Conservation (phyloP, 208 protist genomes). For the Chromosphaera perkinsii region DNA sequence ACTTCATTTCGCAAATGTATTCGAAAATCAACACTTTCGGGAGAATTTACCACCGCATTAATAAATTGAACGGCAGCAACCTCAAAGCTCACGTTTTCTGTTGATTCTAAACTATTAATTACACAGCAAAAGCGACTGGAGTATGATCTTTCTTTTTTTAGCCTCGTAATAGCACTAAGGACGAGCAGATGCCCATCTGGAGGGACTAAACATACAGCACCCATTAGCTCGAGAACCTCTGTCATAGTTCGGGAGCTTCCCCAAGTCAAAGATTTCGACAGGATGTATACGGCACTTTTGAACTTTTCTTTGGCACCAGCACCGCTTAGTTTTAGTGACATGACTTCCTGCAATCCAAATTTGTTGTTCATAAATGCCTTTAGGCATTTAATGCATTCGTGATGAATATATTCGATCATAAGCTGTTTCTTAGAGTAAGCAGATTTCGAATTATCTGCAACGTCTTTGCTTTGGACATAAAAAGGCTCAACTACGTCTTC, state of each 20-base stretch:
- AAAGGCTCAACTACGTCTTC: not conserved
- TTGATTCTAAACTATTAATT: not conserved
- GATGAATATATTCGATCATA: not conserved
- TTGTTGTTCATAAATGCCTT: conserved; percentile 18
- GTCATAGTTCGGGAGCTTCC: not conserved
- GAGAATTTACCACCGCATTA: conserved; percentile 27
- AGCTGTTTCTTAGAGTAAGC: not conserved
- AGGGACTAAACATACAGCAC: conserved; percentile 11
- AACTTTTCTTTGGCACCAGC: no score
- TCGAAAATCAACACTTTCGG: conserved; percentile 11
- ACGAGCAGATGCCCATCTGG: not conserved
- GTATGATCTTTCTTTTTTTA: not conserved
- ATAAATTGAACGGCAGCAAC: conserved; percentile 5
- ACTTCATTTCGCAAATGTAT: conserved; percentile 30
- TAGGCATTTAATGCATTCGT: conserved; percentile 12
- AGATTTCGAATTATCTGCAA: no score
- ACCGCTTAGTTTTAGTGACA: no score
- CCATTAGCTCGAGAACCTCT: conserved; percentile 12
- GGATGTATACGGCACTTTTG: not conserved
- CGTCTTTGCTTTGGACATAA: no score
- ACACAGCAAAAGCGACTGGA: not conserved
- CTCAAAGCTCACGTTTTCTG: not conserved
- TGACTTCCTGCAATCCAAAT: conserved; percentile 4
- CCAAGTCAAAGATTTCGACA: not conserved
- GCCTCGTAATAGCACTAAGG: conserved; percentile 7